phyloP scores from a whole-genome alignment of 768 basidiomycete species.

The Kwoniella sp. region DNA sequence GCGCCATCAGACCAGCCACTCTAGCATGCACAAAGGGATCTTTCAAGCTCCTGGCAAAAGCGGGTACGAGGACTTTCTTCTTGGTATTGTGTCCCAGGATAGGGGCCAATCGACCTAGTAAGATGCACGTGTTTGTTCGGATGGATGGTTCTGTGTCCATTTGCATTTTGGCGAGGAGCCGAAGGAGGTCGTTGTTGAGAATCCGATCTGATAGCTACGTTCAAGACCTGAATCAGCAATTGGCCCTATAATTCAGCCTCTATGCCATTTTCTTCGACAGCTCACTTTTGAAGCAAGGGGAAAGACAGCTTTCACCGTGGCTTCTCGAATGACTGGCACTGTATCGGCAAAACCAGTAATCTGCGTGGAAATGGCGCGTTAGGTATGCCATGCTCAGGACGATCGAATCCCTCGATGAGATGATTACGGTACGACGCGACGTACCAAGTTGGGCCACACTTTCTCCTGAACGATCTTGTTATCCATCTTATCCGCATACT shows the following conservation, averaged over 20 bases:
- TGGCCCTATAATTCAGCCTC: too few species aligned
- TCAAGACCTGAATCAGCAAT: not conserved
- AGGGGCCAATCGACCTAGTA: conserved; percentile 87
- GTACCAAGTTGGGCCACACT: conserved; percentile 87
- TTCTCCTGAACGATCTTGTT: conserved; percentile 80
- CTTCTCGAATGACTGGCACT: conserved; percentile 89
- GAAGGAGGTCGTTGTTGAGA: conserved; percentile 92
- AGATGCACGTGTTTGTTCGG: conserved; percentile 94
- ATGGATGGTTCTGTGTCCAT: conserved; percentile 90
- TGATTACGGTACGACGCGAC: too few species aligned
- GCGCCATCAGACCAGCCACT: conserved; percentile 90
- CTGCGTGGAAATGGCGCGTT: too few species aligned
- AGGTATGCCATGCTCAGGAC: too few species aligned
- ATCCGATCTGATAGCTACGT: conserved; percentile 83
- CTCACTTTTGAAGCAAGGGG: conserved; percentile 78
- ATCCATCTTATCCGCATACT: conserved; percentile 84
- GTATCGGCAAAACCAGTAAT: conserved; percentile 96
- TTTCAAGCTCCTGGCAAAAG: conserved; percentile 84
- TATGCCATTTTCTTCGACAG: not conserved
- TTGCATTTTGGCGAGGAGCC: conserved; percentile 89
- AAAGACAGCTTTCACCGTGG: conserved; percentile 84
- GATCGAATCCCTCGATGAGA: too few species aligned
- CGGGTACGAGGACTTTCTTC: conserved; percentile 93
- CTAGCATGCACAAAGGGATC: conserved; percentile 90
- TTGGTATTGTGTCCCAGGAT: conserved; percentile 83